phyloP scores from a whole-genome alignment of 495 filamentous ascomycete genomes.

The Aspergillus cavernicola region DNA sequence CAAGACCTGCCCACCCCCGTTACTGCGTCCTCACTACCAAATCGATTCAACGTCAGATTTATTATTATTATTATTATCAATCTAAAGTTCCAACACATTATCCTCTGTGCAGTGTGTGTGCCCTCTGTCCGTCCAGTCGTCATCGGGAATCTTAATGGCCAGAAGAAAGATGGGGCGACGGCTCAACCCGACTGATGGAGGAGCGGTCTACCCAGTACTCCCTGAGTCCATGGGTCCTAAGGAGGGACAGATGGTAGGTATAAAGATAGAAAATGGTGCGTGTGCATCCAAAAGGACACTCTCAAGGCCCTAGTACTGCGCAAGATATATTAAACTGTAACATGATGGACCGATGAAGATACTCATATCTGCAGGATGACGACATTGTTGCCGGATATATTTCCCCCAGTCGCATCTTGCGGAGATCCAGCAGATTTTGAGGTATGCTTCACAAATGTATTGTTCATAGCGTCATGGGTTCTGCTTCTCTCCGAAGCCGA shows the following conservation, averaged over 20 bases:
- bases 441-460: too few species aligned
- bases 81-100: too few species aligned
- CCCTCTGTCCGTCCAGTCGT: background rate
- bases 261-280: background rate
- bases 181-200: slow-evolving; percentile 4
- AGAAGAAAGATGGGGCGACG: slow-evolving; percentile 1
- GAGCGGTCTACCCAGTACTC: slow-evolving; percentile 2
- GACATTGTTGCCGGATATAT: background rate
- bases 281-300: background rate
- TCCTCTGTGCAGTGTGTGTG: too few species aligned
- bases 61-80: background rate
- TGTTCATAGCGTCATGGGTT: slow-evolving; percentile 4
- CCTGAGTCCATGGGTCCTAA: too few species aligned
- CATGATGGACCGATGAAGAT: background rate
- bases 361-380: slow-evolving; percentile 2
- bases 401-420: slow-evolving; percentile 4
- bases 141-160: background rate
- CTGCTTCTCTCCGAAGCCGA: too few species aligned
- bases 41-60: too few species aligned
- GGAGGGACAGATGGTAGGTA: too few species aligned
- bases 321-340: background rate
- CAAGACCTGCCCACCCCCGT: too few species aligned
- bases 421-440: background rate
- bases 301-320: background rate
- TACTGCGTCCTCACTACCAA: too few species aligned